Conservation (phyloP, 2,329 filamentous ascomycete species). For the Aspergillus sp. region DNA sequence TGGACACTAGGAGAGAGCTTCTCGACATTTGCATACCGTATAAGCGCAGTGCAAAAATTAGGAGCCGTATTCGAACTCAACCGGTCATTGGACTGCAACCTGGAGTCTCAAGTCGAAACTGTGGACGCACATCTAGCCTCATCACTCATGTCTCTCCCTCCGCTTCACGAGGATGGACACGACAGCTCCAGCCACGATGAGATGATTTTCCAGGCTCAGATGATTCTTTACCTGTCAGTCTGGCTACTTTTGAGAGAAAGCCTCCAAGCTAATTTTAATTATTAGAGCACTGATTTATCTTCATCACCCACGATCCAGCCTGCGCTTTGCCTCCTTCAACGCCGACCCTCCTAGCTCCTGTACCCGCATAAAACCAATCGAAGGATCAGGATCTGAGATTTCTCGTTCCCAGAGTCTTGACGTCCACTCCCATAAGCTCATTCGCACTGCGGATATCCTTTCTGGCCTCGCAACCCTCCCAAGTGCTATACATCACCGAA, state of each 20-base stretch:
- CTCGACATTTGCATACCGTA: constrained; percentile 77
- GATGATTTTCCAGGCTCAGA: constrained; percentile 30
- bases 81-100: constrained; percentile 19
- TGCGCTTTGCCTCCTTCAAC: constrained; percentile 38
- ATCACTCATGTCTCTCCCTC: constrained; percentile 72
- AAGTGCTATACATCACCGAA: constrained; percentile 63
- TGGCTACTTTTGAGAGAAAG: background rate
- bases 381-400: background rate
- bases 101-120: constrained; percentile 42
- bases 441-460: constrained; percentile 73
- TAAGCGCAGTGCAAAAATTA: constrained; percentile 72
- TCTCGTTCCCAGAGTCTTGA: constrained; percentile 6
- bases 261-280: background rate
- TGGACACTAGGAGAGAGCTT: constrained; percentile 61
- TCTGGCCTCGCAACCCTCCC: constrained; percentile 64
- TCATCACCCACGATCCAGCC: constrained; percentile 71
- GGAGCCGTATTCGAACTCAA: constrained; percentile 62
- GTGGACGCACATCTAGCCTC: constrained; percentile 53
- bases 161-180: constrained; percentile 63
- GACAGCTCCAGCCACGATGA: constrained; percentile 70
- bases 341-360: constrained; percentile 15
- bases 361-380: constrained; percentile 11
- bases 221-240: constrained; percentile 29
- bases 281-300: constrained; percentile 60
- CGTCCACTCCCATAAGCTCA: constrained; percentile 70